A percentile compares a stretch with the other conserved stretches of the same genome.
These are phyloP conservation scores for Boletus bicolor DNA, from an alignment of 768 basidiomycete genomes.

Conservation along the genomic window DNA sequence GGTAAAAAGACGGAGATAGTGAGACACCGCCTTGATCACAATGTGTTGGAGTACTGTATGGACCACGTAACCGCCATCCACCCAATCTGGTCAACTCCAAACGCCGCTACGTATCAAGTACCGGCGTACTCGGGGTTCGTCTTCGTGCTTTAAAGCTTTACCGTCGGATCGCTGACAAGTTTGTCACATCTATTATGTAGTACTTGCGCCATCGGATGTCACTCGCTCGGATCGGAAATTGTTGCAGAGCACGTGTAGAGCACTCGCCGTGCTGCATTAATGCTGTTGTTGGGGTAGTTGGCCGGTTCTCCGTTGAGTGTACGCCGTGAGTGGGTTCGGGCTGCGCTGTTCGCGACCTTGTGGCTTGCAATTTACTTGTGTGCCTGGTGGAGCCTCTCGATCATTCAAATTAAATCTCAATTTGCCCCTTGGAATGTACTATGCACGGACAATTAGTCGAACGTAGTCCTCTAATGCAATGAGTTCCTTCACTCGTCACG, in stretches of 20 bases:
- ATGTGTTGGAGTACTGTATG: not conserved
- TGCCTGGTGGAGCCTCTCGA: not conserved
- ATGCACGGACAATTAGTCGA: not conserved
- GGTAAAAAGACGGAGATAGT: not conserved
- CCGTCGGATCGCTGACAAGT: too few species aligned
- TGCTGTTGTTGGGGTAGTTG: not conserved
- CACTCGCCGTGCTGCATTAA: too few species aligned
- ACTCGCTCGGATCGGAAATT: not conserved
- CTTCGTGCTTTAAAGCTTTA: too few species aligned
- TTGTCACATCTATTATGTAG: too few species aligned
- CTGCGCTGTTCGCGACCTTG: not conserved
- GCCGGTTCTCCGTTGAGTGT: not conserved
- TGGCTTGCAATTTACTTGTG: not conserved
- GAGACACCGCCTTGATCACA: constrained; percentile 6
- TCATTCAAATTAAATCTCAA: not conserved
- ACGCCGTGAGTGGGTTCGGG: not conserved
- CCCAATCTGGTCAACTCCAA: not conserved
- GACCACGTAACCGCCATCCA: not conserved
- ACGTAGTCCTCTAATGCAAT: not conserved
- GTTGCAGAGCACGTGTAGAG: not conserved
- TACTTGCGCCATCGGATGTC: too few species aligned
- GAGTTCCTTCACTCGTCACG: not conserved
- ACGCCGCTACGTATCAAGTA: not conserved
- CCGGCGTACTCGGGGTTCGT: not conserved
- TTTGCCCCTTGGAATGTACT: not conserved